A percentile compares a stretch with the other conserved stretches of the same genome.
These are phyloP conservation scores for Alternaria angustiovoidea DNA, from an alignment of 2,329 filamentous ascomycete species.

Conservation along the genomic window DNA sequence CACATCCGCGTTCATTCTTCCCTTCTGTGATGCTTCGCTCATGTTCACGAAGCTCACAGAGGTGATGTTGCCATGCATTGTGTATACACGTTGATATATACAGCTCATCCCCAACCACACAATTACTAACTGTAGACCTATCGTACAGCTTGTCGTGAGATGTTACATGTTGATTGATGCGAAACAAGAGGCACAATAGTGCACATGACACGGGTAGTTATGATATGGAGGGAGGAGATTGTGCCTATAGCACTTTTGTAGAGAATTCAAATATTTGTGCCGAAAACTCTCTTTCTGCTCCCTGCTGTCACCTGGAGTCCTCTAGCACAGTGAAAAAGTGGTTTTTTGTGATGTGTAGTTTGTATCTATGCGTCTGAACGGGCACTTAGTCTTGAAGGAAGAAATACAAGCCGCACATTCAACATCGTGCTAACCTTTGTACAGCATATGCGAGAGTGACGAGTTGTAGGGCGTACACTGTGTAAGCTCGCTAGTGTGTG, in stretches of 20 bases:
- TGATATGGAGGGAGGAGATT: not conserved
- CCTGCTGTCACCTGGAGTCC: not conserved
- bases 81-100: not conserved
- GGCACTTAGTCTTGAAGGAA: not conserved
- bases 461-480: not conserved
- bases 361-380: not conserved
- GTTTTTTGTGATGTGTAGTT: not conserved
- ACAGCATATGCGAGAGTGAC: not conserved
- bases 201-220: not conserved
- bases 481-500: not conserved
- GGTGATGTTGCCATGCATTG: not conserved
- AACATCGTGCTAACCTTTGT: not conserved
- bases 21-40: slow-evolving; percentile 13
- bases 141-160: not conserved
- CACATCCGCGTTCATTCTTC: not conserved
- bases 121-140: not conserved
- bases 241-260: not conserved
- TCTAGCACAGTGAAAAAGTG: not conserved
- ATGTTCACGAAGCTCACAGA: slow-evolving; percentile 3
- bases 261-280: not conserved
- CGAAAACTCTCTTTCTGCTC: not conserved
- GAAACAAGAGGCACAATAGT: not conserved
- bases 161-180: not conserved
- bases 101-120: not conserved
- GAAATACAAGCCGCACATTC: not conserved